Percentiles rank a stretch among this genome's conserved stretches.
These are phyloP conservation scores for Neophaeococcomyces aloes DNA, from an alignment of 2,329 filamentous ascomycete genomes.

Conservation along the genomic window DNA sequence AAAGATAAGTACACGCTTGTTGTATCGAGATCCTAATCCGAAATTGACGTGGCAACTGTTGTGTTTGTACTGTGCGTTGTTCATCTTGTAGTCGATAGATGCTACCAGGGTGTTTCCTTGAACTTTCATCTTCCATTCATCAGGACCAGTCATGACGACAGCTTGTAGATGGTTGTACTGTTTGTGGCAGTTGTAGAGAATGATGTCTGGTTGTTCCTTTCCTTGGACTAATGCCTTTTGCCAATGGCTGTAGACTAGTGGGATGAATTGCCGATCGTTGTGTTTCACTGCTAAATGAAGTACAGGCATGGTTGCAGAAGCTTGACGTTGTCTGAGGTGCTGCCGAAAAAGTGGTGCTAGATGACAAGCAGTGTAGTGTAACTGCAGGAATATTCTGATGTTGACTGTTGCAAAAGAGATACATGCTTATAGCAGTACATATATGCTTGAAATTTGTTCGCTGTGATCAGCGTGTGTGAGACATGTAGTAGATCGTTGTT, in stretches of 20 bases:
- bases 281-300: no score
- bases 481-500: no score
- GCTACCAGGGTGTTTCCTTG: not conserved
- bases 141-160: not conserved
- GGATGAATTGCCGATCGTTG: not conserved
- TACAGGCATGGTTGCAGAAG: no score
- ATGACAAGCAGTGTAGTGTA: no score
- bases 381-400: no score
- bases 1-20: not conserved
- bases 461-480: no score
- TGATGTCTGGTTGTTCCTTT: not conserved
- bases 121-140: not conserved
- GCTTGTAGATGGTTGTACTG: not conserved
- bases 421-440: no score
- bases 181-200: not conserved
- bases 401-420: no score
- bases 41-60: not conserved
- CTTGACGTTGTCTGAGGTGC: no score
- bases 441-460: no score
- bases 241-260: not conserved
- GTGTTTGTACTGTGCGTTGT: not conserved
- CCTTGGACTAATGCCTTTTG: not conserved
- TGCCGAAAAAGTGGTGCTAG: no score
- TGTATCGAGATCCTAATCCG: not conserved
- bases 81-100: not conserved